Conservation (phyloP, 208 protist species). For the Trypanosoma caninum region DNA sequence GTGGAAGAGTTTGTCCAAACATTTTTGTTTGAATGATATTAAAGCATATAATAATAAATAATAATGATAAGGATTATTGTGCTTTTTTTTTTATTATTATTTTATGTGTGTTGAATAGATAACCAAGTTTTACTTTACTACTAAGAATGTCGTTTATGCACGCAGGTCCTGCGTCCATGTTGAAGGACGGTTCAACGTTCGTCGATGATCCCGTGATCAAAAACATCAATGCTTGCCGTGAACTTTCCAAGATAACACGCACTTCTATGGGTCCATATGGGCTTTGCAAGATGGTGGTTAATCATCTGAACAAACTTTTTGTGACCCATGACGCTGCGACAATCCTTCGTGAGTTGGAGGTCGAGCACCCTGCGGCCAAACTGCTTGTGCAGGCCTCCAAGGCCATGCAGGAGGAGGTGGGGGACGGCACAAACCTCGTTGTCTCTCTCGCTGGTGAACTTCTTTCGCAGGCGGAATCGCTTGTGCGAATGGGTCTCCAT, state of each 20-base stretch:
- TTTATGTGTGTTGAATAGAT: conserved; percentile 9
- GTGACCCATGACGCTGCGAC: conserved; percentile 99
- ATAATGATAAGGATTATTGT: too few relatives aligned
- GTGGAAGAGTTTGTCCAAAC: too few relatives aligned
- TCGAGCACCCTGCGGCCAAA: conserved; percentile 99
- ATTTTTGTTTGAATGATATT: too few relatives aligned
- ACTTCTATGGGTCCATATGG: conserved; percentile 99
- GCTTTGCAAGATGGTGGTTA: conserved; percentile 99
- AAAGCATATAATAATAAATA: too few relatives aligned
- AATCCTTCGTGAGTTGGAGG: conserved; percentile 99
- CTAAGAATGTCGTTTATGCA: conserved; percentile 92
- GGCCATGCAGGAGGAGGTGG: conserved; percentile 98
- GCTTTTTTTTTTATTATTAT: too few relatives aligned
- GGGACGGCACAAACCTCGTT: conserved; percentile 99
- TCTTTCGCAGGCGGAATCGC: conserved; percentile 95
- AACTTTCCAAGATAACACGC: conserved; percentile 96
- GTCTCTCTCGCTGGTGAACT: conserved; percentile 98
- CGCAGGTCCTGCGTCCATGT: conserved; percentile 77
- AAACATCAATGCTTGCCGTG: conserved; percentile 98
- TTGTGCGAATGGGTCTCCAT: conserved; percentile 98
- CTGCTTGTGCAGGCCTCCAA: conserved; percentile 98
- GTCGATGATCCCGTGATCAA: conserved; percentile 96
- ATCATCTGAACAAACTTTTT: conserved; percentile 99
- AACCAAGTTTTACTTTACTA: conserved; percentile 2
- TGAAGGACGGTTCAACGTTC: conserved; percentile 90